phyloP scores from a whole-genome alignment of 371 early-diverging fungal genomes.

The Mortierella polycephala region DNA sequence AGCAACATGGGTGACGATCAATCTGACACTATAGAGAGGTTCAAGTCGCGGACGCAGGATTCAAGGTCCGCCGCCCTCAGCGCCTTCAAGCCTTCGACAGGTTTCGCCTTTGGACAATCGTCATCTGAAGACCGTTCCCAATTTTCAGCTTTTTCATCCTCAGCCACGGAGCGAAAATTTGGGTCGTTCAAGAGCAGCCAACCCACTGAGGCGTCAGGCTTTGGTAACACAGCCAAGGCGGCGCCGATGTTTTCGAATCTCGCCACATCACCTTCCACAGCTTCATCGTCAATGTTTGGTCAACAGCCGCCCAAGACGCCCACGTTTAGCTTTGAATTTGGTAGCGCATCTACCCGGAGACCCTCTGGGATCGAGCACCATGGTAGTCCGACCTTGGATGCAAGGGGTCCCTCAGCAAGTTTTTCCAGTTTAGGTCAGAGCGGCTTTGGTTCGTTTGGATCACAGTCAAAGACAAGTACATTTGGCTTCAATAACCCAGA shows the following conservation, averaged over 20 bases:
- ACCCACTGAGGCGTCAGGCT: neutral
- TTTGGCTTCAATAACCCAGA: too few species aligned
- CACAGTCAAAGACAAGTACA: too few species aligned
- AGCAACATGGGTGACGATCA: neutral
- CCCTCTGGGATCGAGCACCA: neutral
- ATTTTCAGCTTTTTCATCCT: neutral
- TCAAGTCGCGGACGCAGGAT: too few species aligned
- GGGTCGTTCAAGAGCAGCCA: too few species aligned
- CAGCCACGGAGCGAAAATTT: too few species aligned
- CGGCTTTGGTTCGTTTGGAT: too few species aligned
- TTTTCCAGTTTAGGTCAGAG: neutral
- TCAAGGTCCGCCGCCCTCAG: neutral
- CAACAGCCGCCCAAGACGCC: constrained; percentile 7
- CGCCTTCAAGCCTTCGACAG: neutral
- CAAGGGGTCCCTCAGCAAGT: neutral
- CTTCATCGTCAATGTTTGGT: neutral
- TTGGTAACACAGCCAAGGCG: neutral
- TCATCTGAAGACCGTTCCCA: neutral
- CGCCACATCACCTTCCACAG: neutral
- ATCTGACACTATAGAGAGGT: too few species aligned
- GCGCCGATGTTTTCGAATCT: neutral
- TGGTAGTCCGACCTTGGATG: neutral
- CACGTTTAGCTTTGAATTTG: constrained; percentile 15
- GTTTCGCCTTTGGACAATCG: neutral
- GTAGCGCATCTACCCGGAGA: neutral